Percentiles rank a stretch among this genome's conserved stretches.
phyloP scores from a whole-genome alignment of 495 filamentous ascomycete genomes.

The Hypoxylon fuscum region DNA sequence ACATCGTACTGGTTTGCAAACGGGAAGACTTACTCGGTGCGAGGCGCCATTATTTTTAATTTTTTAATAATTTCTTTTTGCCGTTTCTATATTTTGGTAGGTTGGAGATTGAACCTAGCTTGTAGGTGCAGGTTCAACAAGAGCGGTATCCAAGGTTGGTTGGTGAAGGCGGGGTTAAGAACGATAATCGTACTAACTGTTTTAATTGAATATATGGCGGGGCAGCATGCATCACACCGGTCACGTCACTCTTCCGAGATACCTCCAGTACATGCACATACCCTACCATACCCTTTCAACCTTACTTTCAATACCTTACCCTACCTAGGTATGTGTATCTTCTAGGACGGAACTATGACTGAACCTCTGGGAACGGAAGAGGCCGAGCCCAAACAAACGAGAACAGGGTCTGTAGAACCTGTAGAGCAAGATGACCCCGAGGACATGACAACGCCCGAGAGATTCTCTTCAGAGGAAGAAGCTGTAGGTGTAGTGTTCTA shows the following conservation, averaged over 20 bases:
- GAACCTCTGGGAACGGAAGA: slow-evolving; percentile 4
- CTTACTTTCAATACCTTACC: no score
- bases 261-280: no score
- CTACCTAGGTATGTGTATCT: no score
- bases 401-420: neutral
- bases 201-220: slow-evolving; percentile 35
- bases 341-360: slow-evolving; percentile 17
- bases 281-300: no score
- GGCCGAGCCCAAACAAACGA: slow-evolving; percentile 4
- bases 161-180: slow-evolving; percentile 12
- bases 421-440: slow-evolving; percentile 20
- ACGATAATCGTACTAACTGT: no score
- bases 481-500: slow-evolving; percentile 60
- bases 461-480: slow-evolving; percentile 77
- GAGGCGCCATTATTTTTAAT: slow-evolving; percentile 48
- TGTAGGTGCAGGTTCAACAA: no score
- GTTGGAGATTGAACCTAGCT: no score
- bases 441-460: slow-evolving; percentile 35
- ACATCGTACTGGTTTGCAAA: slow-evolving; percentile 1
- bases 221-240: slow-evolving; percentile 4
- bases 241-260: slow-evolving; percentile 5
- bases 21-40: slow-evolving; percentile 49
- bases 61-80: no score
- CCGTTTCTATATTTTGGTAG: no score
- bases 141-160: no score